phyloP scores from a whole-genome alignment of 371 early-diverging fungal genomes.

The Mucor ambiguus region DNA sequence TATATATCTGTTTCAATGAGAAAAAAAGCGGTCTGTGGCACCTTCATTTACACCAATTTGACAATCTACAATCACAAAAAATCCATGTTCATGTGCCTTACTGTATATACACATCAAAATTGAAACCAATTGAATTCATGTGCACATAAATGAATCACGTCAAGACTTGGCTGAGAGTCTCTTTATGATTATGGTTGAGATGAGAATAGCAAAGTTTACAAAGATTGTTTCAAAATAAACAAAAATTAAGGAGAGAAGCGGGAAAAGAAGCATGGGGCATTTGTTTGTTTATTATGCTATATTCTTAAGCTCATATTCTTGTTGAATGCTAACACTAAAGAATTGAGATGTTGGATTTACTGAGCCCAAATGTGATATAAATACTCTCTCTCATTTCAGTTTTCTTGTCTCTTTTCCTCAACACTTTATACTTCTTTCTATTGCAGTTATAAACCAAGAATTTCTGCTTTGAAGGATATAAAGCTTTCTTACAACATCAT shows the following conservation, averaged over 20 bases:
- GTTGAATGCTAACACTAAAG: neutral
- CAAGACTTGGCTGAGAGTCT: neutral
- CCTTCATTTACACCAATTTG: neutral
- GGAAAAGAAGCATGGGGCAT: slow-evolving; percentile 4
- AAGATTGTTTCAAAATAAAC: neutral
- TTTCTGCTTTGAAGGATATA: neutral
- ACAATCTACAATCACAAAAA: neutral
- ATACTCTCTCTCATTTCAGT: neutral
- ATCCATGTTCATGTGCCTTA: neutral
- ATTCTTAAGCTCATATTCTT: neutral
- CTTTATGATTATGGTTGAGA: too few relatives aligned
- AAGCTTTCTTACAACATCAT: neutral
- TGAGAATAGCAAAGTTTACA: too few relatives aligned
- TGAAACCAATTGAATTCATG: neutral
- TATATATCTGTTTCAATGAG: too few relatives aligned
- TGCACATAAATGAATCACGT: neutral
- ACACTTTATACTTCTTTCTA: neutral
- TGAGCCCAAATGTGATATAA: neutral
- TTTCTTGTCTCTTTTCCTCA: neutral
- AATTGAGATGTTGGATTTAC: neutral
- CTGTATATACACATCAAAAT: neutral
- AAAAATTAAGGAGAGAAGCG: slow-evolving; percentile 4
- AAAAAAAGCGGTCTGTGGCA: neutral
- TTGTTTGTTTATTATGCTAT: neutral
- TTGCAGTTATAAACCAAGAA: neutral